Evolutionary conservation across 208 protist species (phyloP).

Genomic region (Chromosphaera perkinsii): DNA sequence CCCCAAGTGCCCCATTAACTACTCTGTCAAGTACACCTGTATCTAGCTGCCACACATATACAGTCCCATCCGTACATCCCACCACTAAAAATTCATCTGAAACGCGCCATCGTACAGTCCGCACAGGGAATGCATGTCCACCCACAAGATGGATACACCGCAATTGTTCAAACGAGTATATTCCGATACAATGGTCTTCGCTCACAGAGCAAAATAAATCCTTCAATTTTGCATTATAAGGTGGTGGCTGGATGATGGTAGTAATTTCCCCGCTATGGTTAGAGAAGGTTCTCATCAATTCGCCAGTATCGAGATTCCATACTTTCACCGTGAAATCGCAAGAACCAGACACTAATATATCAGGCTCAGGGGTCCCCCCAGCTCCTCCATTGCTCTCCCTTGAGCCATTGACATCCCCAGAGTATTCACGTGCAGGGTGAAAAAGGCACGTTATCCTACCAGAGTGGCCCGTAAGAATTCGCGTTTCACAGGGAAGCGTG

Average conservation of each 20-base stretch:
- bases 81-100: conserved; percentile 32
- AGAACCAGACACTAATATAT: conserved; percentile 27
- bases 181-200: conserved; percentile 17
- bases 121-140: conserved; percentile 27
- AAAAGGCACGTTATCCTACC: conserved; percentile 16
- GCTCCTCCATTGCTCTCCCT: no score
- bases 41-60: conserved; percentile 35
- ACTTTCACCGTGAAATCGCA: conserved; percentile 29
- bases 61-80: conserved; percentile 22
- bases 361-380: no score
- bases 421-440: conserved; percentile 5
- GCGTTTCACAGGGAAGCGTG: no score
- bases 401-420: background rate
- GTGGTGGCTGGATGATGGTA: conserved; percentile 18
- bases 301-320: conserved; percentile 23
- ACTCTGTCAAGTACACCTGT: conserved; percentile 30
- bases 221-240: conserved; percentile 1
- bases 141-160: conserved; percentile 17
- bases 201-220: conserved; percentile 12
- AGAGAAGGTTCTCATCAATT: no score
- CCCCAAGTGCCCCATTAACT: conserved; percentile 17
- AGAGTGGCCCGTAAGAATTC: conserved; percentile 12
- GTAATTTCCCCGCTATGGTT: background rate
- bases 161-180: conserved; percentile 23
- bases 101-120: conserved; percentile 24